phyloP scores from a whole-genome alignment of 495 filamentous ascomycete genomes.

The Usnea hakonensis region DNA sequence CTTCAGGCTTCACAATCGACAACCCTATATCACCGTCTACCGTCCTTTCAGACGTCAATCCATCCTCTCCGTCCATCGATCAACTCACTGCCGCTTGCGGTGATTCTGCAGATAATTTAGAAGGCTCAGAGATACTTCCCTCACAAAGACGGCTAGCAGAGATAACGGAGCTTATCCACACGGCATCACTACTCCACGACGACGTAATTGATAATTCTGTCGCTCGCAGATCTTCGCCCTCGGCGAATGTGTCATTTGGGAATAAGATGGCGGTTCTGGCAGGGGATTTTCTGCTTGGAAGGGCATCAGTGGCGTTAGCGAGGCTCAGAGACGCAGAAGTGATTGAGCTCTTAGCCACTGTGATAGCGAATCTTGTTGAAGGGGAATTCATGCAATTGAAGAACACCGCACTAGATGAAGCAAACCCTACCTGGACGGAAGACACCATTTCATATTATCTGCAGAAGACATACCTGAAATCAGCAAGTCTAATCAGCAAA shows the following conservation, averaged over 20 bases:
- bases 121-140: constrained; percentile 73
- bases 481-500: constrained; percentile 90
- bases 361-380: constrained; percentile 95
- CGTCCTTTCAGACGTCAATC: constrained; percentile 78
- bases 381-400: constrained; percentile 99
- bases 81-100: constrained; percentile 42
- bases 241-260: constrained; percentile 86
- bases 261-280: constrained; percentile 99
- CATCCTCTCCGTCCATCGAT: constrained; percentile 44
- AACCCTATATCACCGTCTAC: constrained; percentile 64
- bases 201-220: constrained; percentile 93
- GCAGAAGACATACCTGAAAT: constrained; percentile 98
- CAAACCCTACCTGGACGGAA: constrained; percentile 71
- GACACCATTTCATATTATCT: constrained; percentile 88
- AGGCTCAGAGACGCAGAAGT: constrained; percentile 88
- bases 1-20: constrained; percentile 47
- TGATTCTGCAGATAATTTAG: constrained; percentile 42
- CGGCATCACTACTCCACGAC: constrained; percentile 92
- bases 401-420: constrained; percentile 85
- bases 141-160: constrained; percentile 90
- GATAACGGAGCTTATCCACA: constrained; percentile 95
- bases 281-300: constrained; percentile 86
- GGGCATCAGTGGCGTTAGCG: constrained; percentile 88
- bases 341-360: constrained; percentile 85
- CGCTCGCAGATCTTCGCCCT: constrained; percentile 71